These are phyloP conservation scores for Gaertneriomyces sp. DNA, from an alignment of 192 early-diverging fungal genomes.

Conservation along the genomic window DNA sequence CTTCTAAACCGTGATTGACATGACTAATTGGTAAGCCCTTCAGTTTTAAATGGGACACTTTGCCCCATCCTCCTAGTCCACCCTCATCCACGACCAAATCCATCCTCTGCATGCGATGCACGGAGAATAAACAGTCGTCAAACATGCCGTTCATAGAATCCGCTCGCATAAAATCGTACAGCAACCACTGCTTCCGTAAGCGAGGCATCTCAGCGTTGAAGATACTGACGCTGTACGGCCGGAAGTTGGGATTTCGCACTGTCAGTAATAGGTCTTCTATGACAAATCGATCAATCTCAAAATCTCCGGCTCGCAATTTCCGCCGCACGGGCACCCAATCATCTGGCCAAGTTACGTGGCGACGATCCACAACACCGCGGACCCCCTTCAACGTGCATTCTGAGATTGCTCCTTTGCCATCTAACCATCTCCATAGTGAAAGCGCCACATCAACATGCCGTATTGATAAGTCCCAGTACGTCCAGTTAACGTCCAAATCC, in stretches of 20 bases:
- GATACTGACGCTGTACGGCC: conserved; percentile 82
- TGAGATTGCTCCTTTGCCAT: conserved; percentile 67
- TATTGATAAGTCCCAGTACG: conserved; percentile 80
- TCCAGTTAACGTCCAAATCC: conserved; percentile 74
- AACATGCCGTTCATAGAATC: conserved; percentile 86
- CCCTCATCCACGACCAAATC: conserved; percentile 29
- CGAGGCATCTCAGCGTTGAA: conserved; percentile 78
- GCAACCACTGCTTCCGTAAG: conserved; percentile 88
- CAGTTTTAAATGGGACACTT: conserved; percentile 72
- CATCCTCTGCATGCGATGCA: conserved; percentile 78
- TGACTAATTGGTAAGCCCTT: conserved; percentile 89
- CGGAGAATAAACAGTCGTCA: conserved; percentile 91
- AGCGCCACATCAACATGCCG: conserved; percentile 79
- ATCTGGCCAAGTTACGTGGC: conserved; percentile 74
- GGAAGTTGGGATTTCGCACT: conserved; percentile 79
- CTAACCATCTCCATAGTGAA: conserved; percentile 83
- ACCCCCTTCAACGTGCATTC: conserved; percentile 81
- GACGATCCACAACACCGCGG: conserved; percentile 82
- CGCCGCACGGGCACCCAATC: conserved; percentile 59
- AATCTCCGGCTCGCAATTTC: conserved; percentile 68
- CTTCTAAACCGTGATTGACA: conserved; percentile 76
- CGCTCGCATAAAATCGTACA: conserved; percentile 86
- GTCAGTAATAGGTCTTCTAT: conserved; percentile 86
- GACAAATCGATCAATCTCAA: conserved; percentile 77
- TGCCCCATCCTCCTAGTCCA: conserved; percentile 33